Conservation (phyloP, 2,329 filamentous ascomycete species). For the Monosporascus sp. region DNA sequence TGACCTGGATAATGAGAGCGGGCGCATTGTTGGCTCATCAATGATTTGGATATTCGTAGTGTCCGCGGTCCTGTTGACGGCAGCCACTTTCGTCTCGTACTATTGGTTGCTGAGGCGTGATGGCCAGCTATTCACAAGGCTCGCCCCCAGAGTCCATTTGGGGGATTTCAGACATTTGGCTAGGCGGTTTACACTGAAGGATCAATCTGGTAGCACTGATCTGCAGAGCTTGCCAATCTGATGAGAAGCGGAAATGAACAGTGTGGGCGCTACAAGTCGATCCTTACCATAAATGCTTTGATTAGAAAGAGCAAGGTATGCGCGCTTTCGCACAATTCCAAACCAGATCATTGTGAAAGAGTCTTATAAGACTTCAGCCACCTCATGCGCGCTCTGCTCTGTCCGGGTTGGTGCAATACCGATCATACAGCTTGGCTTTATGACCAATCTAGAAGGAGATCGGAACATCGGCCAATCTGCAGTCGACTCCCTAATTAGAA, state of each 20-base stretch:
- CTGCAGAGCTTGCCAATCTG: not conserved
- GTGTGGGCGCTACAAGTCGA: too few species aligned
- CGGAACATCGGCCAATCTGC: not conserved
- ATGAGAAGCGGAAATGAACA: not conserved
- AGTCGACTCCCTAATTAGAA: not conserved
- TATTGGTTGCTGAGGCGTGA: slow-evolving; percentile 23
- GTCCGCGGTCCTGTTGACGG: slow-evolving; percentile 24
- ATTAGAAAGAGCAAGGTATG: not conserved
- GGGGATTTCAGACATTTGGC: slow-evolving; percentile 11
- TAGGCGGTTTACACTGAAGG: not conserved
- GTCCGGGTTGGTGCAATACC: not conserved
- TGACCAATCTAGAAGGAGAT: not conserved
- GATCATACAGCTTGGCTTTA: not conserved
- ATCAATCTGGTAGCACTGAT: not conserved
- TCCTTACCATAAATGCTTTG: not conserved
- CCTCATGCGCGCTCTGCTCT: not conserved
- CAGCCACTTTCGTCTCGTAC: slow-evolving; percentile 26
- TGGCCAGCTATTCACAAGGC: slow-evolving; percentile 14
- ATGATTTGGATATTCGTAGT: slow-evolving; percentile 35
- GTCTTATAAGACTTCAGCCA: not conserved
- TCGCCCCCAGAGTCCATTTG: slow-evolving; percentile 15
- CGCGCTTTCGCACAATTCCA: not conserved
- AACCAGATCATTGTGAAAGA: not conserved
- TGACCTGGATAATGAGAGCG: slow-evolving; percentile 23
- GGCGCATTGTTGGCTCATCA: slow-evolving; percentile 24